phyloP scores from a whole-genome alignment of 768 basidiomycete genomes.

The Calocera cornea region DNA sequence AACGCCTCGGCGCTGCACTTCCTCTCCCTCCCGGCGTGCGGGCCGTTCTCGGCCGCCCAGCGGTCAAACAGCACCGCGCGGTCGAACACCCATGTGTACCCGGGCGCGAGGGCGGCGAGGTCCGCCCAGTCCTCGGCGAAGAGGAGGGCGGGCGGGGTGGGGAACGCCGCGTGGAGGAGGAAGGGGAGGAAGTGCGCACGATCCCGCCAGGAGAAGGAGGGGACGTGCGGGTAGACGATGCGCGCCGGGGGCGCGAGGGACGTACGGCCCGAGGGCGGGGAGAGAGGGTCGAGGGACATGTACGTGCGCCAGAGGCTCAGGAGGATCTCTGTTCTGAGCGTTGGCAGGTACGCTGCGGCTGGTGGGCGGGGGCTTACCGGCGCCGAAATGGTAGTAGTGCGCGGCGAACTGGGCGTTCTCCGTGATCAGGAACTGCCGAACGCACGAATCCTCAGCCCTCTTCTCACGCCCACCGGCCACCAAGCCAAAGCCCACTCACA shows the following conservation, averaged over 20 bases:
- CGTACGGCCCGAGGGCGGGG: constrained; percentile 51
- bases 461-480: too few relatives aligned
- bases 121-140: constrained; percentile 76
- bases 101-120: constrained; percentile 50
- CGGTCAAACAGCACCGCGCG: constrained; percentile 79
- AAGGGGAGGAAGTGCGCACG: constrained; percentile 85
- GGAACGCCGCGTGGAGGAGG: constrained; percentile 67
- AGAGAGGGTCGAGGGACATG: constrained; percentile 59
- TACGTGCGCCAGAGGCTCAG: constrained; percentile 90
- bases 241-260: constrained; percentile 59
- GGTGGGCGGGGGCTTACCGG: neutral
- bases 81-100: constrained; percentile 55
- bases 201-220: constrained; percentile 74
- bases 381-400: constrained; percentile 74
- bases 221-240: constrained; percentile 59
- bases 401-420: constrained; percentile 17
- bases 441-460: too few relatives aligned
- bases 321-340: constrained; percentile 61
- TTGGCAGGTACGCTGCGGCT: neutral
- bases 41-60: constrained; percentile 63
- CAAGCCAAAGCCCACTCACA: too few relatives aligned
- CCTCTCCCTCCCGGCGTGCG: constrained; percentile 42
- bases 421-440: neutral
- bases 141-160: constrained; percentile 64
- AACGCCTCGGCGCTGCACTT: constrained; percentile 71